Conservation (phyloP, 2,329 filamentous ascomycete species). For the Exophiala spinifera region DNA sequence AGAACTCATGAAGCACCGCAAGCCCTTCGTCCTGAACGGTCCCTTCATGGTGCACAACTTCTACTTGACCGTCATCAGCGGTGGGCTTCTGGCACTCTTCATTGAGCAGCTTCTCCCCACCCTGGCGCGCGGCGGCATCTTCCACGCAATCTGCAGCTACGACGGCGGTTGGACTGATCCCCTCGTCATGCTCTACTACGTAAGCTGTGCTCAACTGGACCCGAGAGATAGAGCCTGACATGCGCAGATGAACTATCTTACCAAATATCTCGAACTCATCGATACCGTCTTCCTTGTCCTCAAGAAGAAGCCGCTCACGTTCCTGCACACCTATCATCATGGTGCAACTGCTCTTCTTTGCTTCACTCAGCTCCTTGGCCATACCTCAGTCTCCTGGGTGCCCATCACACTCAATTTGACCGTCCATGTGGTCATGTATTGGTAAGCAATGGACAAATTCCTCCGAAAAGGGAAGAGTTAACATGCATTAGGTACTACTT, state of each 20-base stretch:
- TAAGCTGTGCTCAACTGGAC: conserved; percentile 50
- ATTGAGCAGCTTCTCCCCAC: conserved; percentile 87
- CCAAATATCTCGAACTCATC: conserved; percentile 93
- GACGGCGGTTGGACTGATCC: conserved; percentile 91
- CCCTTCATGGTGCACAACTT: conserved; percentile 98
- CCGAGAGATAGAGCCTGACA: conserved; percentile 8
- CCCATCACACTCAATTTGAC: conserved; percentile 87
- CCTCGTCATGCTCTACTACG: conserved; percentile 93
- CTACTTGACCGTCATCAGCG: conserved; percentile 83
- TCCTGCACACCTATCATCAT: conserved; percentile 99
- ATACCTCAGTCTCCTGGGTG: conserved; percentile 92
- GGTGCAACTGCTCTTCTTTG: conserved; percentile 94
- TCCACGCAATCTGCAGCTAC: conserved; percentile 75
- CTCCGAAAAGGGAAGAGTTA: background rate
- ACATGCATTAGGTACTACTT: conserved; percentile 98
- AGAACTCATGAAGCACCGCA: conserved; percentile 83
- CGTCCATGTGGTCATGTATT: conserved; percentile 99
- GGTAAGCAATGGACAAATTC: conserved; percentile 59
- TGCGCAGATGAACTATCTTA: conserved; percentile 86
- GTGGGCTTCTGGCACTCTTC: conserved; percentile 75
- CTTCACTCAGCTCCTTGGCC: conserved; percentile 93
- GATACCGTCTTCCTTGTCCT: conserved; percentile 96
- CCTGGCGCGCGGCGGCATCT: conserved; percentile 74
- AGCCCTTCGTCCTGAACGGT: conserved; percentile 79
- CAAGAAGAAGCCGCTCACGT: conserved; percentile 99